These are phyloP conservation scores for Termitomyces sp. DNA, from an alignment of 768 basidiomycete species.

Conservation along the genomic window DNA sequence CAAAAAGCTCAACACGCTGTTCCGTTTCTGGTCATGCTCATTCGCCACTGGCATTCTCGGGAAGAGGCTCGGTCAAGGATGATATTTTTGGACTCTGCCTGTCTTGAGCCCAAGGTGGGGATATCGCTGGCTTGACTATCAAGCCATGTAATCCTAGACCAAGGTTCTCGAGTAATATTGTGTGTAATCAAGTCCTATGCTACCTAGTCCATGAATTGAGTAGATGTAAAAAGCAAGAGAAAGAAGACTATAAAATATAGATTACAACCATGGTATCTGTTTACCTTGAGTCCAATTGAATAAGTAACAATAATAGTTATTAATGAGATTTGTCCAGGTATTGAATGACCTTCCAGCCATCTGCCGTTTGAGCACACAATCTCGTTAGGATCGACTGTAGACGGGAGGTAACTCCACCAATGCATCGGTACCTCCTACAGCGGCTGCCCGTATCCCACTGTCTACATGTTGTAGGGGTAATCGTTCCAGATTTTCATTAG, in stretches of 20 bases:
- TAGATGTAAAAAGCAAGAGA: neutral
- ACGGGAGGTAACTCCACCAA: conserved; percentile 7
- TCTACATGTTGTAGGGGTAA: conserved; percentile 1
- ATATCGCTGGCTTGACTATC: neutral
- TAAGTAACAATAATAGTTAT: neutral
- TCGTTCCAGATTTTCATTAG: neutral
- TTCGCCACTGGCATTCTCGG: no score
- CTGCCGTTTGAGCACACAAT: neutral
- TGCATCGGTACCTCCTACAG: neutral
- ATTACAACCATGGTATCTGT: neutral
- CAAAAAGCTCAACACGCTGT: no score
- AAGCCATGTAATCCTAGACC: neutral
- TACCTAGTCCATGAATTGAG: neutral
- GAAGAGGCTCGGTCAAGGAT: no score
- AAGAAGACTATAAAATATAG: neutral
- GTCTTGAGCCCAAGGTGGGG: no score
- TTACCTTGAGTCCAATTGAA: neutral
- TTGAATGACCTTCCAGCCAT: neutral
- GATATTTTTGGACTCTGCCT: no score
- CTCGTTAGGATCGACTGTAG: conserved; percentile 3
- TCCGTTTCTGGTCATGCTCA: no score
- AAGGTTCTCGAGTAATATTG: neutral
- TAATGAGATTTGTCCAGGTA: neutral
- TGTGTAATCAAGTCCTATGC: neutral
- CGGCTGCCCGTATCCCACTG: neutral